Evolutionary conservation across 2,329 filamentous ascomycete species (phyloP).

Genomic region (Trichoderma guizhouense): DNA sequence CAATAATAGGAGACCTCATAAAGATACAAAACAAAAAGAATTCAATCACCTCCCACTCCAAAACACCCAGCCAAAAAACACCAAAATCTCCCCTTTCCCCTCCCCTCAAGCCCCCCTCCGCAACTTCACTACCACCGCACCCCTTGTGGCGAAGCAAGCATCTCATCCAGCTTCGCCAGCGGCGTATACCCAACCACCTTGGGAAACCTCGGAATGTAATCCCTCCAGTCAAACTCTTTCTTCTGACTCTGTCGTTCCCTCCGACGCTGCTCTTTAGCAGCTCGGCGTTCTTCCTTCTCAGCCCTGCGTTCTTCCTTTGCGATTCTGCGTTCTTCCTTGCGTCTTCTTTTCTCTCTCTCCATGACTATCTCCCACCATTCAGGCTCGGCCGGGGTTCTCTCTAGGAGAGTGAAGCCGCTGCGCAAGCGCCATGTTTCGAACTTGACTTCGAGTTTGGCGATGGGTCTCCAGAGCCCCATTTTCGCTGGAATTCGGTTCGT

Average conservation of each 20-base stretch:
- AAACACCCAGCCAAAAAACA: neutral
- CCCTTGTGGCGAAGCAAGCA: neutral
- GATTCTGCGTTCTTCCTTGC: neutral
- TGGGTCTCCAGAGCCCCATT: neutral
- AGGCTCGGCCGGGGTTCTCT: too few species aligned
- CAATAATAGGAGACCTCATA: neutral
- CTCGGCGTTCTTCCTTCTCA: neutral
- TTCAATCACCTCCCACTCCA: neutral
- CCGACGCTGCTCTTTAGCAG: neutral
- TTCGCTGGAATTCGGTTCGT: neutral
- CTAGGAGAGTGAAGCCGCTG: neutral
- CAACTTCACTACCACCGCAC: neutral
- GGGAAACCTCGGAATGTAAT: neutral
- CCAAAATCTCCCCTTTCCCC: neutral
- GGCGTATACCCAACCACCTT: neutral
- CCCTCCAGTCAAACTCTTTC: neutral
- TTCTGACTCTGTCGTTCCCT: neutral
- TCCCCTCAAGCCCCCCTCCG: fast-evolving
- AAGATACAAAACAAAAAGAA: neutral
- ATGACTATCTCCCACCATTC: neutral
- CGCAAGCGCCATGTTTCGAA: neutral
- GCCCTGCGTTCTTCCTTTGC: neutral
- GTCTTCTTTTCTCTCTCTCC: neutral
- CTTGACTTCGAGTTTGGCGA: neutral
- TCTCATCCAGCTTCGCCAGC: neutral